Evolutionary conservation across 73 alveolate genomes (phyloP), one percentile per base, ranked within the genome.

Genomic region (Symbiodinium natans): DNA sequence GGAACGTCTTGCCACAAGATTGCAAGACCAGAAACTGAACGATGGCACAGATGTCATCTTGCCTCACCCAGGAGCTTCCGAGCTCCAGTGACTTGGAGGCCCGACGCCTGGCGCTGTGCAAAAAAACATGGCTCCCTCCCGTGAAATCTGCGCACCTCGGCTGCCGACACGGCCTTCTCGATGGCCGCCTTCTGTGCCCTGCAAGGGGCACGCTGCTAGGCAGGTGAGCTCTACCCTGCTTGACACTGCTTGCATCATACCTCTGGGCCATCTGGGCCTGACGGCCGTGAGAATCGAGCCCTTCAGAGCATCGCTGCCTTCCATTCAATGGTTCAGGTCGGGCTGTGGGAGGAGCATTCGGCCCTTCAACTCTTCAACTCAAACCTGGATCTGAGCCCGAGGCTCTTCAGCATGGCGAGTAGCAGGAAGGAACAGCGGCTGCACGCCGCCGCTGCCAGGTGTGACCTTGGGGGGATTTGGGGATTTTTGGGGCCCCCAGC

Each of bases 371-470:
- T 71, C 83, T 71, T 71, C 31, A 13, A 17, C 9, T 46, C 33
- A 6, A 19, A 11, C 11, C 52, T 21, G 85, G 27, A 3, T 23
- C 38, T 36, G 9, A 2, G 48, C 40, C 29, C 75, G 46, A 15
- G 87, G 40, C 97, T 63, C 88, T 90, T 90, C 54, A 73, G 63
- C 97, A 90, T 90, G 77, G 87, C 97, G 41, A 90, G 54, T 19
- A 90, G 75, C 38, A 90, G 77, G 39, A 90, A 90, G 21, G 97
- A 84, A 46, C 97, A 90, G 21, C 97, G 75, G 88, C 97, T 90
- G 34, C 89, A n/a, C 4, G 89, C 88, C 11, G 97, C 97, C 97
- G 42, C 41, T 11, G 52, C 97, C 23, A 41, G 2, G 54, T 73
- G 97, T 25, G 97, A 85, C 97, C 97, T 90, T 21, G 29, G 42